These are phyloP conservation scores for Trichosporon sp. DNA, from an alignment of 1,284 basidiomycete genomes.

Conservation along the genomic window DNA sequence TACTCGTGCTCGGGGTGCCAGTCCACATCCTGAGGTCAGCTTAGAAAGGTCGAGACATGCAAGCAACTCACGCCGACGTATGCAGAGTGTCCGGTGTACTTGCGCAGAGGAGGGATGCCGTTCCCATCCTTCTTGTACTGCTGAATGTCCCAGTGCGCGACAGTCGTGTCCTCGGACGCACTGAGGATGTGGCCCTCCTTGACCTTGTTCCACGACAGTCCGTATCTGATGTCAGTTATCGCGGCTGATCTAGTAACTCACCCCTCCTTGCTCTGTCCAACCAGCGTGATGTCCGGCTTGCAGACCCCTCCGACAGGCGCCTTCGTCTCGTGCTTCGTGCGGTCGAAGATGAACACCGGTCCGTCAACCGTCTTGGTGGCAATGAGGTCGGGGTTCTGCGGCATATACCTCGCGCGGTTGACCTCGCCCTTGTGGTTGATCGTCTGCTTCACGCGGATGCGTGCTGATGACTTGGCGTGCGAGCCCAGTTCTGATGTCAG, in stretches of 20 bases:
- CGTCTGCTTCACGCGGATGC: slow-evolving; percentile 83
- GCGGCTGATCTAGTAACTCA: slow-evolving; percentile 46
- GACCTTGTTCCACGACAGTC: slow-evolving; percentile 82
- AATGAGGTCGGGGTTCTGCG: slow-evolving; percentile 94
- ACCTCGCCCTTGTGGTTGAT: slow-evolving; percentile 97
- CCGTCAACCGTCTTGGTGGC: slow-evolving; percentile 90
- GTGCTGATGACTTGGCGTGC: slow-evolving; percentile 67
- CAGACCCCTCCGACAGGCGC: slow-evolving; percentile 77
- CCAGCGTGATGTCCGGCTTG: slow-evolving; percentile 82
- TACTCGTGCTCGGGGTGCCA: slow-evolving; percentile 84
- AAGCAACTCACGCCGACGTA: slow-evolving; percentile 70
- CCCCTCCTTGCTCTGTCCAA: slow-evolving; percentile 91
- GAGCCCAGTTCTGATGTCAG: slow-evolving; percentile 66
- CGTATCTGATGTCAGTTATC: slow-evolving; percentile 59
- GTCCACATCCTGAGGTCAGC: slow-evolving; percentile 75
- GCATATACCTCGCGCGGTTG: slow-evolving; percentile 97
- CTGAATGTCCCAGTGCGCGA: slow-evolving; percentile 94
- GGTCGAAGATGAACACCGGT: slow-evolving; percentile 88
- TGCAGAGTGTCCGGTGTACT: slow-evolving; percentile 81
- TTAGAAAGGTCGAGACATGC: neutral
- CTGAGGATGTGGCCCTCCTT: slow-evolving; percentile 81
- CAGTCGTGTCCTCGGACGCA: slow-evolving; percentile 91
- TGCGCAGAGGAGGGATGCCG: slow-evolving; percentile 70
- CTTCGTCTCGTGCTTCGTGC: slow-evolving; percentile 93
- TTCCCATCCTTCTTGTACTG: slow-evolving; percentile 75